Base-by-base conservation (phyloP, 2,329 filamentous ascomycete genomes). In the Fusarium heterosporum region DNA sequence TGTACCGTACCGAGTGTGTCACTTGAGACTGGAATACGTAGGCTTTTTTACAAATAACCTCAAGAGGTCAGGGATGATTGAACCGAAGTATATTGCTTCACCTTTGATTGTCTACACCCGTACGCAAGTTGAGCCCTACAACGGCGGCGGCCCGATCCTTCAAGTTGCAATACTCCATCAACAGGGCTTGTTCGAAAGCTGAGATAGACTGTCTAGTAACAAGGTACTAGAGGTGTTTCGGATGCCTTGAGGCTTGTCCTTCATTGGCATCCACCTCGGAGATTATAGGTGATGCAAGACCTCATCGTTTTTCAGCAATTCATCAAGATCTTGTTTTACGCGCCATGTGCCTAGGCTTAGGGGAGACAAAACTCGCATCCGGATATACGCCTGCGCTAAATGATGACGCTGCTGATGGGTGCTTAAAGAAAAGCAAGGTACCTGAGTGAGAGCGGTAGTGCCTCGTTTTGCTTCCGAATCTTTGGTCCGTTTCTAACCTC, bases 101-200 rank as follows among this genome's bases (percentile, higher is more conserved):
- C 36, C 14, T 41, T 16, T 25, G 12, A 8, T 30, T 17, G n/a
- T 9, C 3, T 46, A 28, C 30, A n/a, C 43, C 14, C 16, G 12
- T 43, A 39, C 19, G 47, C 30, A 55, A 29, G 19, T 38, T 51
- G 34, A 61, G 54, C 55, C 61, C 56, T 66, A 61, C 40, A 22
- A 66, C 45, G 29, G 29, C 45, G 29, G 26, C 61, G 65, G 65
- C 60, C 64, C 48, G 64, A 55, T 61, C 61, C 55, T 68, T 65
- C 17, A 40, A 47, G 26, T 55, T 55, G 55, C 63, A 34, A 39
- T 30, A 45, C 19, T 53, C 17, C 41, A 11, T 29, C 17, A 16
- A 16, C 14, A 36, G 32, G 32, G 32, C 32, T 25, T 32, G 12
- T 46, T 19, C 34, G 32, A 26, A 32, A 29, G 54, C 19, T 38